Conservation (phyloP, 305 asterid genomes). For the Fraxinus xanthoxyloides region DNA sequence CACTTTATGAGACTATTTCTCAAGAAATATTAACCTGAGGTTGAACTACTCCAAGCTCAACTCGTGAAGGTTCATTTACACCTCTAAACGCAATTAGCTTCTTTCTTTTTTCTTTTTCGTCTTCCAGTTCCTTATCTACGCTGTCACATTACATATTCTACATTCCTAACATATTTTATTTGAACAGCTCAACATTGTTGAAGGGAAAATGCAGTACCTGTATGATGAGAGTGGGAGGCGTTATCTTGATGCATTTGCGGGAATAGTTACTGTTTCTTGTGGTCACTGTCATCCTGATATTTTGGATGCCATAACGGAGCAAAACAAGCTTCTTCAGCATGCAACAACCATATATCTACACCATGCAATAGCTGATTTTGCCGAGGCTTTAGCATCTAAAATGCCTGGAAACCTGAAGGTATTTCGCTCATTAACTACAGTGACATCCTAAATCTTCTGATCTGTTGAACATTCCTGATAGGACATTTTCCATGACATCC, state of each 20-base stretch:
- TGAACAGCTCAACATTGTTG: constrained; percentile 83
- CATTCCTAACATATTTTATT: not conserved
- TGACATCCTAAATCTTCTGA: not conserved
- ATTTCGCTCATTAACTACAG: not conserved
- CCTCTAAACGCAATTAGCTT: not conserved
- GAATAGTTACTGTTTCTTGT: constrained; percentile 96
- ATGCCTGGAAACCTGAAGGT: constrained; percentile 96
- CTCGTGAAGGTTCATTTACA: not conserved
- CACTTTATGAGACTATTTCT: not conserved
- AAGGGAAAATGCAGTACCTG: constrained; percentile 97
- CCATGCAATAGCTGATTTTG: constrained; percentile 87
- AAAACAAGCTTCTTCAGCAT: constrained; percentile 93
- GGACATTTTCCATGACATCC: not conserved
- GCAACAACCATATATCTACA: constrained; percentile 89
- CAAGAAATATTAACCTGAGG: not conserved
- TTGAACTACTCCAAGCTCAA: not conserved
- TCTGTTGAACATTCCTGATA: not conserved
- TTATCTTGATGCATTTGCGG: constrained; percentile 97
- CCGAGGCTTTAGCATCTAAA: constrained; percentile 84
- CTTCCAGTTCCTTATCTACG: not conserved
- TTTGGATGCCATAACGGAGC: constrained; percentile 64
- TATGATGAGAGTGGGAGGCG: constrained; percentile 86
- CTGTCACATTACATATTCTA: not conserved
- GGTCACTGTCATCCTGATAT: constrained; percentile 93
- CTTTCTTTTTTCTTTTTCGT: not conserved